Conservation (phyloP, 2,329 filamentous ascomycete genomes). For the Microcyclospora pomicola region DNA sequence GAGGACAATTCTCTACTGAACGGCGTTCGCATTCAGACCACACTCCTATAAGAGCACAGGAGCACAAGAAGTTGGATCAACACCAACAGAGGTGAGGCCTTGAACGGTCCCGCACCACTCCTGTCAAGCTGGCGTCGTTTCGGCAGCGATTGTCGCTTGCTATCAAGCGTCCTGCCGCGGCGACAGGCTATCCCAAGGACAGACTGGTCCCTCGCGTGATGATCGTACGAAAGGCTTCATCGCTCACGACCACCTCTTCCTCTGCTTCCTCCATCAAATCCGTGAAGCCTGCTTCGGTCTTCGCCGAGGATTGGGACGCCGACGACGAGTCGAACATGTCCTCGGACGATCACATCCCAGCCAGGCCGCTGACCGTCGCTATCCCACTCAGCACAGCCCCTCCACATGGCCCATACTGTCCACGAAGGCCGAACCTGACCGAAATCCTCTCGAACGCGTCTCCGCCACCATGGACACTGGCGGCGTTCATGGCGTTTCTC, state of each 20-base stretch:
- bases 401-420: slow-evolving; percentile 37
- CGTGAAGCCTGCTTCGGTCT: slow-evolving; percentile 10
- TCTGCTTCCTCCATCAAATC: slow-evolving; percentile 15
- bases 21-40: too few species aligned
- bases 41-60: too few species aligned
- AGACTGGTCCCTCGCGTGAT: slow-evolving; percentile 17
- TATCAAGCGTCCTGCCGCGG: slow-evolving; percentile 5
- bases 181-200: slow-evolving; percentile 12
- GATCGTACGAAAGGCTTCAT: slow-evolving; percentile 17
- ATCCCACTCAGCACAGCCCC: slow-evolving; percentile 28
- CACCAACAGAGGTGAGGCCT: too few species aligned
- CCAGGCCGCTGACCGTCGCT: slow-evolving; percentile 34
- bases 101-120: slow-evolving; percentile 4
- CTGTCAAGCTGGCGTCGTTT: slow-evolving; percentile 21
- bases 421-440: slow-evolving; percentile 57
- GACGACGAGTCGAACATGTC: slow-evolving; percentile 39
- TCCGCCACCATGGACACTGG: slow-evolving; percentile 75
- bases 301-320: slow-evolving; percentile 25
- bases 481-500: slow-evolving; percentile 89
- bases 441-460: slow-evolving; percentile 83
- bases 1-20: too few species aligned
- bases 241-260: slow-evolving; percentile 12
- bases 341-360: slow-evolving; percentile 26
- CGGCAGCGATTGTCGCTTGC: slow-evolving; percentile 10
- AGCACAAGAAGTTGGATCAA: too few species aligned